A percentile compares a stretch with the other conserved stretches of the same genome.
phyloP scores from a whole-genome alignment of 2,329 filamentous ascomycete genomes.

The Pyrenochaeta sp. region DNA sequence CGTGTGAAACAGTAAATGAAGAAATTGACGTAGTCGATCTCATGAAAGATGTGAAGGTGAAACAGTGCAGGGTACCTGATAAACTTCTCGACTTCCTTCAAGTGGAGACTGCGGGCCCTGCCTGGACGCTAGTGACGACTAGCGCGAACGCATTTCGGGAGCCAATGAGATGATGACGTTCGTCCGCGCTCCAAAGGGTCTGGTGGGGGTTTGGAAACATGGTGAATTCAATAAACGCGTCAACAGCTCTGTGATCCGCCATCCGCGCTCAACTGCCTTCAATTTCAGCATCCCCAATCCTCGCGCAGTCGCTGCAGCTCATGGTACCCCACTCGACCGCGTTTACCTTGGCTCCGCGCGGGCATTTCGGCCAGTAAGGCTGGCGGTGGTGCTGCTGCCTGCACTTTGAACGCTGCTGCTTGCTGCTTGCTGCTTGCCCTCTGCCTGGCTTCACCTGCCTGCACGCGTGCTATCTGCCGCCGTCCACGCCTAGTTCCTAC shows the following conservation, averaged over 20 bases:
- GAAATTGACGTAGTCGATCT: neutral
- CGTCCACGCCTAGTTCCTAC: conserved; percentile 23
- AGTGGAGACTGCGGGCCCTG: neutral
- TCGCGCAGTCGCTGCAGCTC: conserved; percentile 25
- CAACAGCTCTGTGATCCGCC: conserved; percentile 74
- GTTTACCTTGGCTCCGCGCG: conserved; percentile 25
- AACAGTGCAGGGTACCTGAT: neutral
- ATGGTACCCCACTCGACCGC: conserved; percentile 35
- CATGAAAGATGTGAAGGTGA: neutral
- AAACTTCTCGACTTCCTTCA: neutral
- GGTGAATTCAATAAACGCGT: conserved; percentile 13
- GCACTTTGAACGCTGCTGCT: conserved; percentile 19
- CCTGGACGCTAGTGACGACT: neutral
- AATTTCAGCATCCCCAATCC: conserved; percentile 3
- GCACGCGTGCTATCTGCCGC: conserved; percentile 20
- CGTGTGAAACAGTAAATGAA: neutral
- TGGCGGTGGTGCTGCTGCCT: conserved; percentile 35
- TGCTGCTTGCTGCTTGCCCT: conserved; percentile 35
- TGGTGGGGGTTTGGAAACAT: conserved; percentile 15
- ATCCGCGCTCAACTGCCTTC: conserved; percentile 57
- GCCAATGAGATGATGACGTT: conserved; percentile 15
- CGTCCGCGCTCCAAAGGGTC: conserved; percentile 4
- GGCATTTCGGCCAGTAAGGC: conserved; percentile 33
- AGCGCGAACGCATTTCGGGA: conserved; percentile 5
- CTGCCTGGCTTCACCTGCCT: conserved; percentile 29